A percentile compares a stretch with the other conserved stretches of the same genome.
phyloP scores from a whole-genome alignment of 306 rosid genomes.

The Oemleria cerasiformis region DNA sequence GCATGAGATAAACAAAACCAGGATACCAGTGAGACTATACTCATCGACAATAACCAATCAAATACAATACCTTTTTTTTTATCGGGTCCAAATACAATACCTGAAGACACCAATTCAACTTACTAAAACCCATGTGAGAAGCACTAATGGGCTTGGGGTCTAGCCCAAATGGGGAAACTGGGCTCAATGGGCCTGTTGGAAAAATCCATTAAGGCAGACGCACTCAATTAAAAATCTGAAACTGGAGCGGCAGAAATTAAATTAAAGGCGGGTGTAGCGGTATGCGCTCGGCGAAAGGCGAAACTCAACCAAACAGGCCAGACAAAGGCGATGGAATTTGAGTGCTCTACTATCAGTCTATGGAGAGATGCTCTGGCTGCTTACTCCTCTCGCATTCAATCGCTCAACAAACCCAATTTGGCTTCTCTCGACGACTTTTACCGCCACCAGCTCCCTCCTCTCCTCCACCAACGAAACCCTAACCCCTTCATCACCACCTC shows the following conservation, averaged over 20 bases:
- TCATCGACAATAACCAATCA: no score
- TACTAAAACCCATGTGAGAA: no score
- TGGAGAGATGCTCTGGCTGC: slow-evolving; percentile 64
- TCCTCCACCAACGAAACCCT: slow-evolving; percentile 80
- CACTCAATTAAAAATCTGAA: no score
- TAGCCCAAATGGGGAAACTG: no score
- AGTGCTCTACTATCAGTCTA: slow-evolving; percentile 30
- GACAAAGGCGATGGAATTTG: slow-evolving; percentile 48
- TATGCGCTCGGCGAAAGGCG: not conserved
- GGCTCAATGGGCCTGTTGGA: no score
- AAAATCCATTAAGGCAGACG: no score
- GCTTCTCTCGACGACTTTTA: slow-evolving; percentile 64
- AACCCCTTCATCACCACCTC: slow-evolving; percentile 58
- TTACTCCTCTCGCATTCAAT: slow-evolving; percentile 46
- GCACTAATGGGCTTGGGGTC: no score
- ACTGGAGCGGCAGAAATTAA: not conserved
- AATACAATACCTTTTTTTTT: no score
- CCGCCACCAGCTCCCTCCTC: slow-evolving; percentile 55
- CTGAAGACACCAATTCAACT: no score
- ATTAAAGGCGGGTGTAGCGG: not conserved
- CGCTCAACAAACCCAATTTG: slow-evolving; percentile 55
- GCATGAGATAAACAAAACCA: no score
- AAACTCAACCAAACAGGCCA: not conserved
- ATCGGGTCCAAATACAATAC: no score
- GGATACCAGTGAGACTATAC: no score